These are phyloP conservation scores for Lachnellula hyalina DNA, from an alignment of 2,329 filamentous ascomycete genomes.

Conservation along the genomic window DNA sequence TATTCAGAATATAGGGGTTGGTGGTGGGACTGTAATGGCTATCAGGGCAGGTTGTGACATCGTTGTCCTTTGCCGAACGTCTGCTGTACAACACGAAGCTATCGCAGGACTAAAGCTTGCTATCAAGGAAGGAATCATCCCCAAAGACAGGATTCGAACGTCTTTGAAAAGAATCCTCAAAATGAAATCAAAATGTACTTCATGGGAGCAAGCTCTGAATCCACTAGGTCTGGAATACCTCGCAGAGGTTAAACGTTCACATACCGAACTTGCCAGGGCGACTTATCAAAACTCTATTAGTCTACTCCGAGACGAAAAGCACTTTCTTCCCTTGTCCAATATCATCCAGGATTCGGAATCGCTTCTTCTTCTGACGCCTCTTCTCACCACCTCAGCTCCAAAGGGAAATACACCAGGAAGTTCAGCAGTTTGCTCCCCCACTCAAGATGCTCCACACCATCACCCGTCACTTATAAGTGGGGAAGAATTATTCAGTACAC, in stretches of 20 bases:
- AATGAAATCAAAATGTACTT: constrained; percentile 83
- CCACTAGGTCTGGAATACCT: constrained; percentile 73
- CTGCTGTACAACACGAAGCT: constrained; percentile 83
- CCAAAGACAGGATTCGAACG: constrained; percentile 70
- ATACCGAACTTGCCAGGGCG: constrained; percentile 73
- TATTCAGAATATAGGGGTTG: constrained; percentile 90
- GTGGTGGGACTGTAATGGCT: constrained; percentile 94
- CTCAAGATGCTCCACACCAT: constrained; percentile 54
- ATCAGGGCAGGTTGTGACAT: constrained; percentile 94
- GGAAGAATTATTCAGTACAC: constrained; percentile 84
- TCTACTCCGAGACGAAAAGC: constrained; percentile 83
- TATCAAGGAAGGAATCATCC: constrained; percentile 84
- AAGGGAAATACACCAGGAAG: constrained; percentile 49
- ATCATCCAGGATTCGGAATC: constrained; percentile 82
- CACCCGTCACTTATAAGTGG: constrained; percentile 74
- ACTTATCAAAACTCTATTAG: constrained; percentile 93
- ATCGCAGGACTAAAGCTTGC: constrained; percentile 85
- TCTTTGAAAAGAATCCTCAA: constrained; percentile 74
- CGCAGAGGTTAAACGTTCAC: constrained; percentile 74
- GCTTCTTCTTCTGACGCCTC: constrained; percentile 77
- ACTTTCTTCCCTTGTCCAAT: constrained; percentile 74
- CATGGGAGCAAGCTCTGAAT: constrained; percentile 87
- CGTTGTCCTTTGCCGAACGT: constrained; percentile 81
- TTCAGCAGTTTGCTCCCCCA: constrained; percentile 22
- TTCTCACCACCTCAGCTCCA: constrained; percentile 77